phyloP scores from a whole-genome alignment of 2,329 filamentous ascomycete genomes.

The Phyllosticta paracitricarpa region DNA sequence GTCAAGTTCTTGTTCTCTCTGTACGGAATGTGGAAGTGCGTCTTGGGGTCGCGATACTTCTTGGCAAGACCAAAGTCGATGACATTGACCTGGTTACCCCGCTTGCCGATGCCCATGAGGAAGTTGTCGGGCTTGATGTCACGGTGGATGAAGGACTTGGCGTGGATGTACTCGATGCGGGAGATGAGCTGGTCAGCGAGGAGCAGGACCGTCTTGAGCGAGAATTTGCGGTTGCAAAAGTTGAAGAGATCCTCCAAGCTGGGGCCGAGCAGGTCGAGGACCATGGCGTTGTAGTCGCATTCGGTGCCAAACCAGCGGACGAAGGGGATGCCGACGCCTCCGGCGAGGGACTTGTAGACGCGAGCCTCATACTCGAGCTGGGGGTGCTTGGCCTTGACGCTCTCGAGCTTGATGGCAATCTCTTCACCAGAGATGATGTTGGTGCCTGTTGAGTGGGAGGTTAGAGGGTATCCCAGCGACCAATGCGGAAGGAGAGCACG shows the following conservation, averaged over 20 bases:
- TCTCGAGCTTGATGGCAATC: conserved; percentile 99
- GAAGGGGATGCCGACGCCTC: conserved; percentile 95
- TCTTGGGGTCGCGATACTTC: conserved; percentile 99
- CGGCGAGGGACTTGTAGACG: conserved; percentile 80
- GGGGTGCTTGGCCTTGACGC: conserved; percentile 98
- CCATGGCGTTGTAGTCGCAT: conserved; percentile 99
- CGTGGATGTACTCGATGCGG: conserved; percentile 98
- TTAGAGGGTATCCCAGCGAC: conserved; percentile 2
- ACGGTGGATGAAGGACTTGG: conserved; percentile 98
- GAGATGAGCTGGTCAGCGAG: conserved; percentile 97
- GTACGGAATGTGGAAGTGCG: conserved; percentile 98
- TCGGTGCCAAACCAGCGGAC: conserved; percentile 99
- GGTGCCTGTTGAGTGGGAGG: conserved; percentile 51
- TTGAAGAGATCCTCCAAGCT: conserved; percentile 98
- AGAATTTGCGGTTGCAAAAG: conserved; percentile 99
- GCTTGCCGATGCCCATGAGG: conserved; percentile 97
- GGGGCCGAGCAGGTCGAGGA: conserved; percentile 89
- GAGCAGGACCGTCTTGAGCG: conserved; percentile 92
- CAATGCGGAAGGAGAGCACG: conserved; percentile 16
- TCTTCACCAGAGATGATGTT: conserved; percentile 99
- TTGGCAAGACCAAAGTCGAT: conserved; percentile 99
- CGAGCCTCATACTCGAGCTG: conserved; percentile 98
- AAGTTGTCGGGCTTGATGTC: conserved; percentile 99
- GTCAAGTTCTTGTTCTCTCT: conserved; percentile 99
- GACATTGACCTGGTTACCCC: conserved; percentile 98